A percentile compares a stretch with the other conserved stretches of the same genome.
Evolutionary conservation across 129 eudicot genomes (phyloP).

Genomic region (Gnaphalium uliginosum): DNA sequence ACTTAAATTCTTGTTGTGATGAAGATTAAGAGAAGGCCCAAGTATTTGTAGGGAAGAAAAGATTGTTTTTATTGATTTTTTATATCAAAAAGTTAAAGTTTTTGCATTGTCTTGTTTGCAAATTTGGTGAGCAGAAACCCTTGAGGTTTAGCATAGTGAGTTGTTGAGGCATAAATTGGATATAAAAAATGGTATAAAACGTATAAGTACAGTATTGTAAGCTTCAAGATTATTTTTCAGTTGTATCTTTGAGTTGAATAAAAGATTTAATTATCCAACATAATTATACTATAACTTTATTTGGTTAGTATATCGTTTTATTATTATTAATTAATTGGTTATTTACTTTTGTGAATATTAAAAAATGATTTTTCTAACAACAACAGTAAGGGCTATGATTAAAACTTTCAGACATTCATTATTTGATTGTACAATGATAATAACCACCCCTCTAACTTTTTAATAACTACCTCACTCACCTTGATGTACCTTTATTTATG

Average conservation of each 20-base stretch:
- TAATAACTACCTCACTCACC: too few species aligned
- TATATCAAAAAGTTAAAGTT: constrained; percentile 19
- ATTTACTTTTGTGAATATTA: too few species aligned
- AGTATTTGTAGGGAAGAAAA: constrained; percentile 31
- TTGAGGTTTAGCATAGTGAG: constrained; percentile 20
- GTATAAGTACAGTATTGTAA: background rate
- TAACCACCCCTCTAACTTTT: too few species aligned
- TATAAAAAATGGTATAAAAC: background rate
- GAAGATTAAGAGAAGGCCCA: constrained; percentile 17
- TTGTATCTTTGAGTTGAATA: background rate
- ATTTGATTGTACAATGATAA: too few species aligned
- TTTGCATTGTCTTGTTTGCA: constrained; percentile 34
- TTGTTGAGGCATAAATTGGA: constrained; percentile 24
- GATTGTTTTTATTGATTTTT: background rate
- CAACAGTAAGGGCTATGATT: too few species aligned
- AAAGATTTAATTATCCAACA: background rate
- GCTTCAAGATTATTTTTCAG: background rate
- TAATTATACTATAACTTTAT: background rate
- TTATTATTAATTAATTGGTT: background rate
- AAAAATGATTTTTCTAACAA: too few species aligned
- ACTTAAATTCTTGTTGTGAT: constrained; percentile 27
- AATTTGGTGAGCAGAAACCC: constrained; percentile 50
- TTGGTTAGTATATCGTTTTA: background rate
- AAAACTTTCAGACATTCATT: too few species aligned
- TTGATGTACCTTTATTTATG: too few species aligned